Conservation (phyloP, 768 basidiomycete genomes). For the Lactarius indigo region DNA sequence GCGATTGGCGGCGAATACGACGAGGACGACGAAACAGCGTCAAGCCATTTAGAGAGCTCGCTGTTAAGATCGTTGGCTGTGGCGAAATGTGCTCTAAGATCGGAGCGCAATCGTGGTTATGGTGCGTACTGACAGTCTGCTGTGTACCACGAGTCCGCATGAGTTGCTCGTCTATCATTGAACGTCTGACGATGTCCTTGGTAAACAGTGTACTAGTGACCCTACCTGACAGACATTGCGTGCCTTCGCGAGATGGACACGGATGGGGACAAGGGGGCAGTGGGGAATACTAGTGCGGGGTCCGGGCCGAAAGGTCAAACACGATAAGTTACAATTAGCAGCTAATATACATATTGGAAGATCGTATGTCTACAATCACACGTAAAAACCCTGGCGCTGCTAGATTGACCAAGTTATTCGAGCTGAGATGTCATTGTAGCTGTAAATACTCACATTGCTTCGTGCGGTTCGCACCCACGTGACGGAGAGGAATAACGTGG, state of each 20-base stretch:
- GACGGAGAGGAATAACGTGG: slow-evolving; percentile 55
- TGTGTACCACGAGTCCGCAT: slow-evolving; percentile 92
- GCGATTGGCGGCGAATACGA: slow-evolving; percentile 63
- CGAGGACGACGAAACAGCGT: slow-evolving; percentile 46
- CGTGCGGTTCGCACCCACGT: slow-evolving; percentile 41
- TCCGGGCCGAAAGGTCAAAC: neutral
- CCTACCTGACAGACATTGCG: slow-evolving; percentile 20
- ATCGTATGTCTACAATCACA: neutral
- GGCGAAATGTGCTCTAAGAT: slow-evolving; percentile 9
- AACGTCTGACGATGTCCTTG: neutral
- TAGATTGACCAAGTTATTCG: neutral
- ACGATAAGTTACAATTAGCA: neutral
- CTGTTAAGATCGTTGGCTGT: slow-evolving; percentile 54
- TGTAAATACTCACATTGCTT: slow-evolving; percentile 9
- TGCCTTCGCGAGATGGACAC: neutral
- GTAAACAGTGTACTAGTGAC: neutral
- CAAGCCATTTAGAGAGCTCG: slow-evolving; percentile 65
- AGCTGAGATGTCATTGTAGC: neutral
- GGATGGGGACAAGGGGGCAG: neutral
- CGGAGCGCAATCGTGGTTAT: neutral
- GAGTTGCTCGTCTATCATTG: slow-evolving; percentile 56
- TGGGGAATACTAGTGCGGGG: neutral
- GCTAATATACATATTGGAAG: neutral
- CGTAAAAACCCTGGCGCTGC: slow-evolving; percentile 8
- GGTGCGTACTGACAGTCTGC: slow-evolving; percentile 46